Evolutionary conservation across 148 eudicot species (phyloP).

Genomic region (Nyssa sinensis): DNA sequence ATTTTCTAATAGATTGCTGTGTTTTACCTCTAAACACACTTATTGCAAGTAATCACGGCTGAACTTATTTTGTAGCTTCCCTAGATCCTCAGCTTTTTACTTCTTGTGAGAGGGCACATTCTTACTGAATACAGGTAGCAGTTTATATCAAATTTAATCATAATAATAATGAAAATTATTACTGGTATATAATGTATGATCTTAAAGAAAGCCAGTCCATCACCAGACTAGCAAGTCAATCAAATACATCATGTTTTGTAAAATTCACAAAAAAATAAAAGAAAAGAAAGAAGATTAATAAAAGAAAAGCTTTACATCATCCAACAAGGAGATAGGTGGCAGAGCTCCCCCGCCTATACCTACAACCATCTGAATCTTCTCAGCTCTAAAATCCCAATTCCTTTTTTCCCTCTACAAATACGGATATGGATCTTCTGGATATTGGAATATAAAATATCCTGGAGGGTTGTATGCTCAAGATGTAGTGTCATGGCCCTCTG

Average conservation of each 20-base stretch:
- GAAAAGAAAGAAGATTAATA: background rate
- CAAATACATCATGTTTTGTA: constrained; percentile 17
- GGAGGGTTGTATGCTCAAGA: background rate
- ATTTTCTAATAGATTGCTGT: no score
- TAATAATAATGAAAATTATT: background rate
- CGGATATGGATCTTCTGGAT: constrained; percentile 9
- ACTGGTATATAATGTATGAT: background rate
- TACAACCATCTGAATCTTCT: constrained; percentile 2
- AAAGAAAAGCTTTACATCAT: constrained; percentile 22
- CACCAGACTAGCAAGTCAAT: constrained; percentile 13
- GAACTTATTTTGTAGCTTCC: no score
- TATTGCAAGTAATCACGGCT: no score
- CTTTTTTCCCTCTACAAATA: background rate
- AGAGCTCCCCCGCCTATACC: constrained; percentile 19
- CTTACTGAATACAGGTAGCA: no score
- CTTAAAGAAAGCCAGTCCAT: constrained; percentile 7
- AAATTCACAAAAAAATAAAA: background rate
- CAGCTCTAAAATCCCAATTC: constrained; percentile 17
- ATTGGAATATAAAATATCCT: background rate
- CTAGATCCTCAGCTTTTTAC: no score
- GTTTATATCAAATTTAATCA: background rate
- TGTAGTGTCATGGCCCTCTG: constrained; percentile 67
- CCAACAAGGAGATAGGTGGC: constrained; percentile 8
- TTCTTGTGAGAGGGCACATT: no score
- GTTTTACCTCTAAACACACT: no score